Evolutionary conservation across 179 eudicot genomes (phyloP).

Genomic region (Carnegiea gigantea): DNA sequence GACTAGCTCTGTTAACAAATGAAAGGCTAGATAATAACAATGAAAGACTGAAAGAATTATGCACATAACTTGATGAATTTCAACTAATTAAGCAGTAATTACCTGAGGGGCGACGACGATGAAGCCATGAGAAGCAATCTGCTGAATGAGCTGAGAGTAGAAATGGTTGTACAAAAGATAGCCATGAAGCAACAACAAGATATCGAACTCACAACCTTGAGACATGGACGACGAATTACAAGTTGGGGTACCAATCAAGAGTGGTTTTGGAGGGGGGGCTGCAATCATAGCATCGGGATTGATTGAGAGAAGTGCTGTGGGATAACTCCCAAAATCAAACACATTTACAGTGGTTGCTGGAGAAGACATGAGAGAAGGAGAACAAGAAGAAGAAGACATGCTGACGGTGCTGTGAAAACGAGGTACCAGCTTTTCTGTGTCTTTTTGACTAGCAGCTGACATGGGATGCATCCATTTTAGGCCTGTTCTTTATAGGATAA

Average conservation of each 20-base stretch:
- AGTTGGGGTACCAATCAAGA: slow-evolving; percentile 57
- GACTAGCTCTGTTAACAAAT: too few relatives aligned
- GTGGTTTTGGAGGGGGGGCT: slow-evolving; percentile 56
- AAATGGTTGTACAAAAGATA: slow-evolving; percentile 29
- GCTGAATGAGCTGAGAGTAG: slow-evolving; percentile 37
- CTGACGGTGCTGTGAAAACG: background rate
- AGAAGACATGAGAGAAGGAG: background rate
- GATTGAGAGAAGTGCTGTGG: slow-evolving; percentile 27
- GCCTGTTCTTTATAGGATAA: background rate
- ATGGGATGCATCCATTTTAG: background rate
- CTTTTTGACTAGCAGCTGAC: background rate
- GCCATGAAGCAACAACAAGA: slow-evolving; percentile 37
- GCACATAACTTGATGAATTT: too few relatives aligned
- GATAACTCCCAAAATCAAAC: slow-evolving; percentile 31
- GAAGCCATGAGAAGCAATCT: slow-evolving; percentile 46
- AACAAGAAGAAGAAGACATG: background rate
- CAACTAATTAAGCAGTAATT: too few relatives aligned
- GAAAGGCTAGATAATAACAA: too few relatives aligned
- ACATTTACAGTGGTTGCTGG: slow-evolving; percentile 13
- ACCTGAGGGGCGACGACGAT: slow-evolving; percentile 46
- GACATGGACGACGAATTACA: background rate
- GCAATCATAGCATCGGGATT: background rate
- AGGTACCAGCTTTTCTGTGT: background rate
- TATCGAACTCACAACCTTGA: slow-evolving; percentile 26
- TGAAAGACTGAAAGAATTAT: too few relatives aligned